Evolutionary conservation across 768 basidiomycete species (phyloP), one percentile per base, ranked within the genome.

Genomic region (Leucocoprinus leucothites): DNA sequence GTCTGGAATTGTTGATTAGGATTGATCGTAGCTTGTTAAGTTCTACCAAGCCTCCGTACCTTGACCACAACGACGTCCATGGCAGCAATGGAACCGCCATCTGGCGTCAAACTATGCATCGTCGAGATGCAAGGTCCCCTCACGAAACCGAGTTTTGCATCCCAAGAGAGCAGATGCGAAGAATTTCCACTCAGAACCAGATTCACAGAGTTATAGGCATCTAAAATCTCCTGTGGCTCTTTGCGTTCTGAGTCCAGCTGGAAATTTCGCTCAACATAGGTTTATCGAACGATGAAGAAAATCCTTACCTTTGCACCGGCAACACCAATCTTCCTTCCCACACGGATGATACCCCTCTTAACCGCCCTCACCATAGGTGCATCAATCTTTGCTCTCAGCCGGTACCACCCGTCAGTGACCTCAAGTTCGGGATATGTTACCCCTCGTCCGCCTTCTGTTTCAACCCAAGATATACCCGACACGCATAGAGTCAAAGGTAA

Each of bases 391-490:
- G 93, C 90, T 13, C 85, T 82, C 6, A 98, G 74, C 25, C 86
- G 74, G 63, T 99, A 99, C 97, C 97, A 99, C 13, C 97, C 97
- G 65, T 99, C 97, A 0, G 94, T 94, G n/a, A 98, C 72, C 69
- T 98, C 97, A 5, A 99, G 69, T 59, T 85, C 81, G 0, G 86
- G 81, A 61, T 76, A 69, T 72, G 26, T 78, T 71, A 1, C 77
- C 72, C 22, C 71, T 67, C 2, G 69, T 56, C 2, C 67, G 68
- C 18, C 60, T 60, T 28, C 76, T 65, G 6, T 76, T 40, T 53
- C 47, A 1, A 57, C 71, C 82, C 84, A 87, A 4, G 69, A 69
- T 35, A 98, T 83, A 25, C 79, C 78, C 1, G 91, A 89, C 1
- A 99, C 79, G 64, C 90, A 91, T 3, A 99, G 78, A 1, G 94